phyloP scores from a whole-genome alignment of 495 filamentous ascomycete species.

The Melanomma pulvis-pyrius region DNA sequence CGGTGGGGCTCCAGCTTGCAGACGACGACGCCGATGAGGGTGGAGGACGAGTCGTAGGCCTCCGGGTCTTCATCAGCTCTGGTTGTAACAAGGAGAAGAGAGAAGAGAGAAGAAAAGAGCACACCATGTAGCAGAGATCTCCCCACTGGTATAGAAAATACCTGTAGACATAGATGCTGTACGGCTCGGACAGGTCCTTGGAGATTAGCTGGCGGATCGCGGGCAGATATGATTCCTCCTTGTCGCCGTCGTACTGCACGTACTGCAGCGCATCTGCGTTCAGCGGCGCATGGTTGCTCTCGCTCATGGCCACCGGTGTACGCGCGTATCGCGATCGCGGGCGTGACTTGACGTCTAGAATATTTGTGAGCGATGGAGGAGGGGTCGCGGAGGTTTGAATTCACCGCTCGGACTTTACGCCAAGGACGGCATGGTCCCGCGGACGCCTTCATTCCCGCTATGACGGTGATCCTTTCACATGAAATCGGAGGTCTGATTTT shows the following conservation, averaged over 20 bases:
- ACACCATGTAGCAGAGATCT: constrained; percentile 88
- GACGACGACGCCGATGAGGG: constrained; percentile 86
- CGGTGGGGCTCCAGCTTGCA: constrained; percentile 91
- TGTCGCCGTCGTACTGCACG: constrained; percentile 76
- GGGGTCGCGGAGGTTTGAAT: background rate
- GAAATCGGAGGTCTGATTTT: background rate
- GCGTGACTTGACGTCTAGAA: background rate
- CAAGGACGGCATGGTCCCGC: background rate
- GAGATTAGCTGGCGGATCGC: constrained; percentile 92
- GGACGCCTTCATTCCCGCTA: background rate
- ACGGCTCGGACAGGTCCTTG: constrained; percentile 95
- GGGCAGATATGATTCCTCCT: constrained; percentile 80
- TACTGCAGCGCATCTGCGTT: constrained; percentile 66
- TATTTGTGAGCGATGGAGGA: background rate
- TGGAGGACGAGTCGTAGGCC: constrained; percentile 64
- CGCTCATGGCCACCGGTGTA: constrained; percentile 30
- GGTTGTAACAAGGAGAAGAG: background rate
- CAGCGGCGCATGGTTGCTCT: constrained; percentile 7
- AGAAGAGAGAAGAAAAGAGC: background rate
- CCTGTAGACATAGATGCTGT: constrained; percentile 99
- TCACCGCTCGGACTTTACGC: background rate
- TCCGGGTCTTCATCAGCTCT: constrained; percentile 38
- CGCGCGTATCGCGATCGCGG: background rate
- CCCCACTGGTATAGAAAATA: constrained; percentile 99
- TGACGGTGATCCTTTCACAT: constrained; percentile 32